Evolutionary conservation across 768 basidiomycete genomes (phyloP).

Genomic region (Naganishia randhawae): DNA sequence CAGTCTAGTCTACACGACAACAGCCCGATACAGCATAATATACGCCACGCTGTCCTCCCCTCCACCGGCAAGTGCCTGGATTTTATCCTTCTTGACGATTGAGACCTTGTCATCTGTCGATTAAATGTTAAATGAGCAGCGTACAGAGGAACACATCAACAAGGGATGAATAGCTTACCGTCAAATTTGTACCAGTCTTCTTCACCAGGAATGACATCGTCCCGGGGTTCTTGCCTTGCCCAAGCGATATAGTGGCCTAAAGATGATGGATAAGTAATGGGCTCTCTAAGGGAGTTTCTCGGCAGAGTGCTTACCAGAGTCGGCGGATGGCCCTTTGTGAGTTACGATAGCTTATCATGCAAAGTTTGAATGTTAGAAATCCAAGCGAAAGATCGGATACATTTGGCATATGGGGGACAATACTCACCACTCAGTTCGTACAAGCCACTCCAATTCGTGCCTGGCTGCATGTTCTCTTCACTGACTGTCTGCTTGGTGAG

Average conservation of each 20-base stretch:
- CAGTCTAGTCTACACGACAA: not conserved
- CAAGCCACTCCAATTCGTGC: constrained; percentile 71
- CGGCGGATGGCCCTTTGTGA: constrained; percentile 93
- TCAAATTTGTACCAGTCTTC: constrained; percentile 85
- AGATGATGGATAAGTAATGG: constrained; percentile 30
- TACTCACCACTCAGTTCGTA: constrained; percentile 88
- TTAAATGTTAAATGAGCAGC: not conserved
- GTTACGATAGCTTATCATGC: constrained; percentile 75
- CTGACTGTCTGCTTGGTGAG: constrained; percentile 60
- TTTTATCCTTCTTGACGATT: constrained; percentile 75
- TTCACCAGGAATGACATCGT: constrained; percentile 62
- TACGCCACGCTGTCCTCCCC: constrained; percentile 85
- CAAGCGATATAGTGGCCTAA: constrained; percentile 79
- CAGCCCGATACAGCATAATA: constrained; percentile 71
- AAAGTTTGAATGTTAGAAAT: no score
- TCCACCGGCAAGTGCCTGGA: constrained; percentile 80
- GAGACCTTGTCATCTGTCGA: constrained; percentile 71
- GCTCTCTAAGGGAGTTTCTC: not conserved
- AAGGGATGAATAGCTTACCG: constrained; percentile 47
- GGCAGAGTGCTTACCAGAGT: constrained; percentile 60
- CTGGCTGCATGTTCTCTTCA: constrained; percentile 60
- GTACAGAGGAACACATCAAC: not conserved
- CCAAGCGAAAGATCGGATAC: no score
- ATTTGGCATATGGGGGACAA: no score
- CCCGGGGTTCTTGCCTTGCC: constrained; percentile 66